Conservation (phyloP, 2,329 filamentous ascomycete species). For the Xylariaceae sp. region DNA sequence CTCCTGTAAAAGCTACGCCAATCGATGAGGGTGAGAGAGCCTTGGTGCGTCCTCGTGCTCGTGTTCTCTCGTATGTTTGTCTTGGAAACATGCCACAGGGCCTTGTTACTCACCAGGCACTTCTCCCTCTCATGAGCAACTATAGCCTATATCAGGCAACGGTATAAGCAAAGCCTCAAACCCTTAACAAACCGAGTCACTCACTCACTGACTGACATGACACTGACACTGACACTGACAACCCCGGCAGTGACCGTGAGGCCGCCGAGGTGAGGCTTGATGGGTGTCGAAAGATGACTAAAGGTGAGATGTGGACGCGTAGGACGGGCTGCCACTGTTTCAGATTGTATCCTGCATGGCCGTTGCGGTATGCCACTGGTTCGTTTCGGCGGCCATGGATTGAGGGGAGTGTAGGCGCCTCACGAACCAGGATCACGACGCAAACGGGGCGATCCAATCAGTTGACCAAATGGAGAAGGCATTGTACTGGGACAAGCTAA, state of each 20-base stretch:
- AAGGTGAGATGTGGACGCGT: constrained; percentile 15
- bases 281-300: constrained; percentile 6
- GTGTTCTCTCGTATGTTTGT: constrained; percentile 14
- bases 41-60: constrained; percentile 1
- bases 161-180: not conserved
- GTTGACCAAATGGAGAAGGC: not conserved
- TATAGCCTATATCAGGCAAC: not conserved
- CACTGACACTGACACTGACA: too few species aligned
- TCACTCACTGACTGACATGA: too few species aligned
- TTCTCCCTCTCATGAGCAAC: not conserved
- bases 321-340: constrained; percentile 23
- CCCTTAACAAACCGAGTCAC: too few species aligned
- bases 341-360: constrained; percentile 15
- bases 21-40: constrained; percentile 1
- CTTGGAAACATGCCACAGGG: constrained; percentile 13
- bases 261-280: not conserved
- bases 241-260: too few species aligned
- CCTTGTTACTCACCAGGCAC: not conserved
- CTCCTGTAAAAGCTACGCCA: constrained; percentile 9
- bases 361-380: constrained; percentile 14
- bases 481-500: not conserved
- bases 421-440: not conserved
- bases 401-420: not conserved
- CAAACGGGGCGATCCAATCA: constrained; percentile 1
- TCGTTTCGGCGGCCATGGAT: not conserved